These are phyloP conservation scores for Nymphaea thermarum DNA, from an alignment of 164 flowering plant species.

Conservation along the genomic window DNA sequence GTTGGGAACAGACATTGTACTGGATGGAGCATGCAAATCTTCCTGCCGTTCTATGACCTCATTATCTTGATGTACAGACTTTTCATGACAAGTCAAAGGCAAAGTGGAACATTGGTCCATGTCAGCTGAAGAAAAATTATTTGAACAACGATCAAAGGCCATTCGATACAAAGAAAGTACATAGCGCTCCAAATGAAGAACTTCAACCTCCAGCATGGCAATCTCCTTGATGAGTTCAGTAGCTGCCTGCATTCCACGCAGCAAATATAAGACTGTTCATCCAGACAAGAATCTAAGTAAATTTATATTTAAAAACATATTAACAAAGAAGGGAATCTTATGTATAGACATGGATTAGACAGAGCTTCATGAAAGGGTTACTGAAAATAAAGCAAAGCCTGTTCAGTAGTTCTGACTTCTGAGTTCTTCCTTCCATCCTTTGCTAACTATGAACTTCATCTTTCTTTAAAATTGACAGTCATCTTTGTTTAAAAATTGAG, in stretches of 20 bases:
- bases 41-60: not conserved
- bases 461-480: too few relatives aligned
- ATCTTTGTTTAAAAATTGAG: too few relatives aligned
- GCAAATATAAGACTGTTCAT: not conserved
- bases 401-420: too few relatives aligned
- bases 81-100: conserved; percentile 1
- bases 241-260: conserved; percentile 22
- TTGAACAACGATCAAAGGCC: conserved; percentile 23
- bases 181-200: conserved; percentile 33
- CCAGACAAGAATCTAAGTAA: too few relatives aligned
- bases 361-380: not conserved
- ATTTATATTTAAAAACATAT: too few relatives aligned
- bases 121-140: conserved; percentile 10
- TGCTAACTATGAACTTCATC: too few relatives aligned
- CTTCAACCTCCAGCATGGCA: conserved; percentile 32
- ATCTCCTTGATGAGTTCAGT: conserved; percentile 33
- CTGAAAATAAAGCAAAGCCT: too few relatives aligned
- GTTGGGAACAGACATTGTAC: not conserved
- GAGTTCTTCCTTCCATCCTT: too few relatives aligned
- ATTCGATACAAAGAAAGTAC: conserved; percentile 41
- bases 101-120: conserved; percentile 3
- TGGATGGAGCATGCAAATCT: not conserved
- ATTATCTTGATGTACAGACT: conserved; percentile 3
- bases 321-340: not conserved
- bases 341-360: not conserved